Evolutionary conservation across 2,329 filamentous ascomycete genomes (phyloP).

Genomic region (Mycosphaerella arachidis): DNA sequence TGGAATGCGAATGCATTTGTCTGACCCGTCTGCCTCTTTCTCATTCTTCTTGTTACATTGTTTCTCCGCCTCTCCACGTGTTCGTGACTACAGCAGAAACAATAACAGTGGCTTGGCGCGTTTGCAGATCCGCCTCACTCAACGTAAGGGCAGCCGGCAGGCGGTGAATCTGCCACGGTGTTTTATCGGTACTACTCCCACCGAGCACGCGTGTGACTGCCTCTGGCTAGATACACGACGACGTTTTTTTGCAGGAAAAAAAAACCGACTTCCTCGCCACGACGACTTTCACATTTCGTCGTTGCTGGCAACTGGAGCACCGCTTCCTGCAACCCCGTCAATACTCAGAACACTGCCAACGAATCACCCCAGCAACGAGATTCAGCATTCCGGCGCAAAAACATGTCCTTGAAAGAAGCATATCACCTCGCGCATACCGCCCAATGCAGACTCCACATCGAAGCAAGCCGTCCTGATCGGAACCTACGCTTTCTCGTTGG

Average conservation of each 20-base stretch:
- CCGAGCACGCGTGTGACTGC: not conserved
- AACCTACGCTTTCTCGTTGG: slow-evolving; percentile 35
- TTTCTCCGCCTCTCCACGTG: not conserved
- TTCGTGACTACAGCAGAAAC: not conserved
- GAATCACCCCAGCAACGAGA: not conserved
- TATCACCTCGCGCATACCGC: slow-evolving; percentile 34
- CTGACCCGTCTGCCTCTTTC: not conserved
- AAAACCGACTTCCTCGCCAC: not conserved
- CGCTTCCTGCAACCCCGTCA: not conserved
- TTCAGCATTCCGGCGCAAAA: not conserved
- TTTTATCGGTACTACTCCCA: not conserved
- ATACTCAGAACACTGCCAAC: not conserved
- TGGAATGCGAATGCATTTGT: not conserved
- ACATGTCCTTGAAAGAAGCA: slow-evolving; percentile 34
- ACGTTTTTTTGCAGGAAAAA: not conserved
- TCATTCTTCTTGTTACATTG: not conserved
- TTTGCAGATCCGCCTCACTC: not conserved
- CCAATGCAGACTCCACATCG: slow-evolving; percentile 33
- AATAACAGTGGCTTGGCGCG: not conserved
- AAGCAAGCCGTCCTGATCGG: slow-evolving; percentile 31
- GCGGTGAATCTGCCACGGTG: not conserved
- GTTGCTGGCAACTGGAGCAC: not conserved
- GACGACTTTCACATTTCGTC: not conserved
- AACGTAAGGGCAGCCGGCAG: not conserved
- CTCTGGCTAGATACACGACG: not conserved